Base-by-base conservation (phyloP, 148 eudicot species). In the Pharnaceum exiguum region DNA sequence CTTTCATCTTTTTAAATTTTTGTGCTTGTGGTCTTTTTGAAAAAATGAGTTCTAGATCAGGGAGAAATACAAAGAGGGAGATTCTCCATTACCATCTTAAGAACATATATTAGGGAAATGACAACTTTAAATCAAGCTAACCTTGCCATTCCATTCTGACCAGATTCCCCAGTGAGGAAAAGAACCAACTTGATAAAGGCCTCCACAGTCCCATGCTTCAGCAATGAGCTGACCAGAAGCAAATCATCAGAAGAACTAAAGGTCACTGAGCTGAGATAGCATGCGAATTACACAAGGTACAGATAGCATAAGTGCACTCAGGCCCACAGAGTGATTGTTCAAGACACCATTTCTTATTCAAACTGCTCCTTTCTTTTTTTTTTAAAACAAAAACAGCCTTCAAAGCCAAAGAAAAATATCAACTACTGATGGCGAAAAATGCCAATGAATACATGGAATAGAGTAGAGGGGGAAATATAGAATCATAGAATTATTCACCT, bases 71-170 rank as follows among this genome's bases (percentile, higher is more conserved):
- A 55, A 16, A 32, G 3, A 0, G 5, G 43, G 18, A 35, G 23
- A 9, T 36, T 24, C 21, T 11, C 22, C 11, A 47, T 47, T 24
- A 62, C 15, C 37, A 18, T 23, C 53, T 42, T 18, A 46, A 52
- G 31, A 53, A 5, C 18, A 45, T 12, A 12, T 31, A 29, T 3
- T 18, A 42, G 25, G 18, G 29, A 27, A 30, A 29, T 55, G 2
- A 28, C 35, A 17, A 40, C 6, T 36, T 9, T 30, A 44, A 17
- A 23, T 15, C 22, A 40, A 22, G 60, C 82, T 49, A 37, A 94
- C 99, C 91, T 94, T 94, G 37, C 96, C 99, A 71, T 94, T 94
- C 99, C 99, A 94, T 65, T 94, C 99, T 7, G 99, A 94, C 99
- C 99, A 94, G 42, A 94, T 68, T 57, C 96, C 99, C 89, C 89